Evolutionary conservation across 768 basidiomycete genomes (phyloP).

Genomic region (Termitomyces titanicus): DNA sequence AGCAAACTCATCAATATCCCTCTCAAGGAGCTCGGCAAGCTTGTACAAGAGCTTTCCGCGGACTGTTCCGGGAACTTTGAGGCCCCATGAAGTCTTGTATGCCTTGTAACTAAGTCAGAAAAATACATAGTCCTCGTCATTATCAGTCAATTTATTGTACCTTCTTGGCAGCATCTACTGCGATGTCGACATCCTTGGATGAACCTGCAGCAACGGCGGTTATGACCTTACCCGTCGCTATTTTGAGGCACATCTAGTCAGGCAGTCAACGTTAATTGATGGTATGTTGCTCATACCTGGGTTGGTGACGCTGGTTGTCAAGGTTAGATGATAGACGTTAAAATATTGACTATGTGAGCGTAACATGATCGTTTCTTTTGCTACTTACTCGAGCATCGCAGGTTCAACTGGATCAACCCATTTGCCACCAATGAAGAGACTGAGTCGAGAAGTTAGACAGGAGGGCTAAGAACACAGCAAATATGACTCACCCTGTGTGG

Average conservation of each 20-base stretch:
- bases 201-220: constrained; percentile 51
- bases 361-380: background rate
- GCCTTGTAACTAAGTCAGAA: constrained; percentile 18
- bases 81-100: constrained; percentile 62
- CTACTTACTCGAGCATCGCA: constrained; percentile 54
- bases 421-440: constrained; percentile 60
- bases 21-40: constrained; percentile 27
- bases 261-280: constrained; percentile 24
- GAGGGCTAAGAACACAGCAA: background rate
- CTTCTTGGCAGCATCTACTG: constrained; percentile 55
- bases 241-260: background rate
- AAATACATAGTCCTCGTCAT: background rate
- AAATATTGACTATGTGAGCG: too few relatives aligned
- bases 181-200: constrained; percentile 60
- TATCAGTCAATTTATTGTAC: constrained; percentile 18
- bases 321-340: too few relatives aligned
- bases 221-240: constrained; percentile 58
- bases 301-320: constrained; percentile 14
- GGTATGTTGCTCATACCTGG: constrained; percentile 16
- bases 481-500: constrained; percentile 44
- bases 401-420: constrained; percentile 47
- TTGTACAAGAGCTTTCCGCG: constrained; percentile 28
- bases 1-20: constrained; percentile 25
- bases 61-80: constrained; percentile 42
- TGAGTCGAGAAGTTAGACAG: background rate